Evolutionary conservation across 106 monocot genomes (phyloP).

Genomic region (Dioscorea zingiberensis): DNA sequence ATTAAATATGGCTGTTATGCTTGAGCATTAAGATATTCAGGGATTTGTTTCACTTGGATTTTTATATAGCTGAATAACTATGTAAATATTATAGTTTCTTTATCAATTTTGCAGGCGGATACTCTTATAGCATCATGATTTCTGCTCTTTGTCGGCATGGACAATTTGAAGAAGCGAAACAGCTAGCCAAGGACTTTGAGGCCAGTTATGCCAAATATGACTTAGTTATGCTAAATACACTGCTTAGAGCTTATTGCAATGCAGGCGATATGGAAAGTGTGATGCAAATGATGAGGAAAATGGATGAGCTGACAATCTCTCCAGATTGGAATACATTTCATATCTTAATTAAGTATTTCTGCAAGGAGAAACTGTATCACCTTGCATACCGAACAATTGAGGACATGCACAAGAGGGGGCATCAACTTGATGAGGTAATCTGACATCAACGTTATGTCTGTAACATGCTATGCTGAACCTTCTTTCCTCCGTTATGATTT

Average conservation of each 20-base stretch:
- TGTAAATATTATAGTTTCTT: not conserved
- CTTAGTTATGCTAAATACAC: conserved; percentile 80
- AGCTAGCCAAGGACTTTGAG: conserved; percentile 79
- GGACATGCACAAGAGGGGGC: conserved; percentile 84
- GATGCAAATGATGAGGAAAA: conserved; percentile 69
- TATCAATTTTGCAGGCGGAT: conserved; percentile 64
- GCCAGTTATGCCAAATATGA: conserved; percentile 66
- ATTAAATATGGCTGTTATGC: too few relatives aligned
- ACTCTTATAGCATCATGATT: conserved; percentile 88
- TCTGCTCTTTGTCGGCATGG: conserved; percentile 78
- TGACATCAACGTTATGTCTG: not conserved
- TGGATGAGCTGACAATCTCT: conserved; percentile 67
- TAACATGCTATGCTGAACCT: too few relatives aligned
- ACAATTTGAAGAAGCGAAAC: conserved; percentile 56
- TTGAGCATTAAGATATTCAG: too few relatives aligned
- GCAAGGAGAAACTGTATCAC: conserved; percentile 72
- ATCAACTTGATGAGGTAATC: conserved; percentile 81
- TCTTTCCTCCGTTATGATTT: too few relatives aligned
- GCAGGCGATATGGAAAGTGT: conserved; percentile 82
- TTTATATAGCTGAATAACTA: too few relatives aligned
- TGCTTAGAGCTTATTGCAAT: conserved; percentile 86
- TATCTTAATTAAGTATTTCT: conserved; percentile 81
- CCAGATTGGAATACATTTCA: conserved; percentile 98
- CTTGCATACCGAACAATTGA: conserved; percentile 75
- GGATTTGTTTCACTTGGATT: too few relatives aligned